phyloP scores from a whole-genome alignment of 169 alveolate genomes.

The Perkinsus marinus region DNA sequence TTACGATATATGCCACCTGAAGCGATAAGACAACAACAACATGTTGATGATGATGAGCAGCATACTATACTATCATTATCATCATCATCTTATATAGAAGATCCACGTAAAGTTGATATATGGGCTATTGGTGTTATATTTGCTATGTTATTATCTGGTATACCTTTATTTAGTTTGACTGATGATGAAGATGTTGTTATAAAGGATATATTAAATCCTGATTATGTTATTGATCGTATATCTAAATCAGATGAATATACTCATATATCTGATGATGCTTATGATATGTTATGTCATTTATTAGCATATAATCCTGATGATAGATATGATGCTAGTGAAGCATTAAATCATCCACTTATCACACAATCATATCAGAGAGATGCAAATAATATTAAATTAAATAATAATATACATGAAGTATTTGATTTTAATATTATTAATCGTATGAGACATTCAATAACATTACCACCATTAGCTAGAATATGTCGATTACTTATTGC shows the following conservation, averaged over 20 bases:
- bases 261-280: not conserved
- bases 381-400: not conserved
- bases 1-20: not conserved
- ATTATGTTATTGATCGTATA: not conserved
- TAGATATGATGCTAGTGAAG: not conserved
- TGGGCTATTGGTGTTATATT: constrained; percentile 3
- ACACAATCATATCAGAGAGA: not conserved
- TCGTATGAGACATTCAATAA: not conserved
- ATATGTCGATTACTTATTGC: not conserved
- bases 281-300: not conserved
- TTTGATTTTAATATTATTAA: not conserved
- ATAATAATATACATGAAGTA: not conserved
- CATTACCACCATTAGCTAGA: not conserved
- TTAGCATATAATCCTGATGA: not conserved
- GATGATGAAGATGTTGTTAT: constrained; percentile 1
- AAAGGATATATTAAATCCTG: not conserved
- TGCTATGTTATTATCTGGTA: not conserved
- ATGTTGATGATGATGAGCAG: too few species aligned
- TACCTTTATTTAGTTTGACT: not conserved
- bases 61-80: too few species aligned
- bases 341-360: constrained; percentile 1
- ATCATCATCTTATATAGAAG: not conserved
- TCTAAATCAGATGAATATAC: not conserved
- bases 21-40: not conserved
- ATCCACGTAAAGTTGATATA: not conserved